Base-by-base conservation (phyloP, 306 rosid genomes). In the Dryas alaskensis region DNA sequence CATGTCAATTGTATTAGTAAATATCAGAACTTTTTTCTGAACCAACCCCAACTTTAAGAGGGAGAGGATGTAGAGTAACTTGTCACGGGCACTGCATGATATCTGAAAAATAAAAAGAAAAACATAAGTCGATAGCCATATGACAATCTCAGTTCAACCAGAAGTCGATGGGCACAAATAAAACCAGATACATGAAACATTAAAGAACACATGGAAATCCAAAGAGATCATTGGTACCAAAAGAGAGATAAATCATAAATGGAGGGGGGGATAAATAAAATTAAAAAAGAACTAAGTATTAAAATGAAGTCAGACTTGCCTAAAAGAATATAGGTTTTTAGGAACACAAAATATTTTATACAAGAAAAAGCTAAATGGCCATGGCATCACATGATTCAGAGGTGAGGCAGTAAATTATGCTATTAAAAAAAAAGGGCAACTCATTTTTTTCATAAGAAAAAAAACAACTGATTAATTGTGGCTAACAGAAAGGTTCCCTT, bases 1-100 rank as follows among this genome's bases (percentile, higher is more conserved):
- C 86, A 73, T 87, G 83, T 94, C 96, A 72, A 92, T 94, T 66
- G 78, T 81, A 75, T 90, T 94, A 27, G 96, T 88, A 82, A 94
- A 94, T 81, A 94, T 85, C 58, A 94, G 79, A 85, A 89, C 92
- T 78, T 87, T 94, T 82, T 90, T 94, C 80, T 92, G 99, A 73
- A 94, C 93, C 84, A 94, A 67, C 83, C 80, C 97, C 87, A 92
- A 81, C 90, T 92, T 94, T 86, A 94, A 79, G 81, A 94, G 86
- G 72, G 96, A 81, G 82, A 92, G 93, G 78, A 80, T 76, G 81
- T 89, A 80, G 48, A 90, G 96, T 78, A 92, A 82, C 84, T 94
- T 94, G 83, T 94, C 97, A 55, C 79, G 81, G 39, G 67, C 80
- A 74, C 82, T 51, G 74, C 97, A 92, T 47, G 87, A 86, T 65